phyloP scores from a whole-genome alignment of 2,329 filamentous ascomycete species.

The Calonectria hongkongensis region DNA sequence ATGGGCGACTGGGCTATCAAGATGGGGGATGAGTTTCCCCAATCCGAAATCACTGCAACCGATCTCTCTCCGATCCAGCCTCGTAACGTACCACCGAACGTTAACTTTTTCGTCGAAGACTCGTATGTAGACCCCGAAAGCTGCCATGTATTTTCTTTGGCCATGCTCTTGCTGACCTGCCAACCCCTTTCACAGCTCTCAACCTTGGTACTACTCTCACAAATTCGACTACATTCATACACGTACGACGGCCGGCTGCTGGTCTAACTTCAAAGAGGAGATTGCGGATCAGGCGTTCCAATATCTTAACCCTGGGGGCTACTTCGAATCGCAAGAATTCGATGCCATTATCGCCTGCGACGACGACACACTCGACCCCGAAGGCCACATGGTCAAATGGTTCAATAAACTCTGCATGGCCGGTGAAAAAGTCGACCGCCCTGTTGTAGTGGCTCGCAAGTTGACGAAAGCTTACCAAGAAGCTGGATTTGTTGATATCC shows the following conservation, averaged over 20 bases:
- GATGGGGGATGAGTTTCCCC: conserved; percentile 77
- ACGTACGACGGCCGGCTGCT: conserved; percentile 69
- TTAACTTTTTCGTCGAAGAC: conserved; percentile 85
- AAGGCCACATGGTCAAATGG: conserved; percentile 64
- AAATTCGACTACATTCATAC: conserved; percentile 74
- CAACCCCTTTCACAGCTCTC: conserved; percentile 59
- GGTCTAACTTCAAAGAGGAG: conserved; percentile 67
- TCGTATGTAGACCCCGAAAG: conserved; percentile 56
- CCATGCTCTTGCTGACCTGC: conserved; percentile 15
- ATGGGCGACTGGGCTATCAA: conserved; percentile 79
- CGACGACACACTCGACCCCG: conserved; percentile 64
- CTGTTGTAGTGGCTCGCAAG: conserved; percentile 59
- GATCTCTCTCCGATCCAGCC: conserved; percentile 83
- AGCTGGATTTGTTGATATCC: conserved; percentile 74
- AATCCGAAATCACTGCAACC: conserved; percentile 75
- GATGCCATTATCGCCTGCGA: conserved; percentile 64
- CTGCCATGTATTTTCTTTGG: neutral
- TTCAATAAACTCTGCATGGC: conserved; percentile 64
- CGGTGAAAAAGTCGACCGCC: conserved; percentile 60
- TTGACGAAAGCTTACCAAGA: conserved; percentile 64
- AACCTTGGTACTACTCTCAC: conserved; percentile 72
- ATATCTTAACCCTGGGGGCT: conserved; percentile 71
- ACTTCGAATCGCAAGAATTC: conserved; percentile 73
- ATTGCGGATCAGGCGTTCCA: conserved; percentile 72
- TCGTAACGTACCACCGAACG: conserved; percentile 80